Percentiles rank a stretch among this genome's conserved stretches.
phyloP scores from a whole-genome alignment of 371 early-diverging fungal genomes.

The Saksenaea oblongispora region DNA sequence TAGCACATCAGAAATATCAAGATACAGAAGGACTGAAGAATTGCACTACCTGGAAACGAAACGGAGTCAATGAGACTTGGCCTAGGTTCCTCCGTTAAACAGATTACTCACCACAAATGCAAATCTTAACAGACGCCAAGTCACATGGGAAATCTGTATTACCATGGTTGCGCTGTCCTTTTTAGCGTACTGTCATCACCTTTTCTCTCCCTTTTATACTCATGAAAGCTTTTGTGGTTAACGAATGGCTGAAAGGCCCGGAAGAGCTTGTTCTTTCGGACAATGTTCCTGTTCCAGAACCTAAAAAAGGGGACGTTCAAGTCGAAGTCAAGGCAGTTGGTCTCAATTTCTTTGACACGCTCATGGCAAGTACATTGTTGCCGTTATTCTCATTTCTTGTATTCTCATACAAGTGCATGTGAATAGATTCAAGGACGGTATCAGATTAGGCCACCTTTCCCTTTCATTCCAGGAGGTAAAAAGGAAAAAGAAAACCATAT shows the following conservation, averaged over 20 bases:
- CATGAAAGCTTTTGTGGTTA: conserved; percentile 78
- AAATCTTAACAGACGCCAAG: no score
- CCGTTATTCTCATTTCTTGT: neutral
- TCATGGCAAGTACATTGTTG: conserved; percentile 56
- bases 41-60: no score
- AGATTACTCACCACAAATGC: no score
- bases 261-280: conserved; percentile 67
- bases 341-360: conserved; percentile 84
- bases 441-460: conserved; percentile 80
- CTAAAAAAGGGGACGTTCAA: conserved; percentile 63
- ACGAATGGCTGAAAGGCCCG: conserved; percentile 71
- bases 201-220: neutral
- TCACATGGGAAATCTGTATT: neutral
- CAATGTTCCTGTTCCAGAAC: conserved; percentile 57
- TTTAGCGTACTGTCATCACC: neutral
- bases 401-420: neutral
- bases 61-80: no score
- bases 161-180: neutral
- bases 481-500: neutral
- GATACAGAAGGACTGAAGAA: no score
- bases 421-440: conserved; percentile 78
- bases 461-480: conserved; percentile 76
- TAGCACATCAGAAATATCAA: no score
- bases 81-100: no score
- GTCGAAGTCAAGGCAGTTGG: conserved; percentile 76